A percentile compares a stretch with the other conserved stretches of the same genome.
These are phyloP conservation scores for Aspergillus pseudoglaucus DNA, from an alignment of 2,329 filamentous ascomycete species.

Conservation along the genomic window DNA sequence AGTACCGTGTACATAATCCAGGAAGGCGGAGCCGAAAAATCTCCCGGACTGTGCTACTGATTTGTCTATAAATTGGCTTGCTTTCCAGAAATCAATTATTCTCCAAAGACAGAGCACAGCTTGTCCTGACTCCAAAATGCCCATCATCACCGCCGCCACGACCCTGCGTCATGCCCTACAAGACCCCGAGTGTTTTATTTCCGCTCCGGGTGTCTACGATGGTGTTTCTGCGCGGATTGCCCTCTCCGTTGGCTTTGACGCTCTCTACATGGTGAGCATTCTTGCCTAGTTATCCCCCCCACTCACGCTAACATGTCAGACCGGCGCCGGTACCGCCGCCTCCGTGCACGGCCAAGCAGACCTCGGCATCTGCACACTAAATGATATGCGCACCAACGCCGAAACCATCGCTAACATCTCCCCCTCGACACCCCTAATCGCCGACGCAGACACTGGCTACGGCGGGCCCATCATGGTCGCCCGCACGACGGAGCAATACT, in stretches of 20 bases:
- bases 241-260: slow-evolving; percentile 43
- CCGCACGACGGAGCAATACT: slow-evolving; percentile 46
- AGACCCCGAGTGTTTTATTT: slow-evolving; percentile 33
- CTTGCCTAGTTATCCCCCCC: no score
- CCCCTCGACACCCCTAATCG: slow-evolving; percentile 45
- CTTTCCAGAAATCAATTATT: no score
- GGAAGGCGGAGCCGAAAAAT: no score
- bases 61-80: no score
- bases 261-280: slow-evolving; percentile 44
- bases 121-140: slow-evolving; percentile 8
- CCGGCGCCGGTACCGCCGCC: slow-evolving; percentile 46
- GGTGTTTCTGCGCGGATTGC: slow-evolving; percentile 46
- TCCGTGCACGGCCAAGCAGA: slow-evolving; percentile 46
- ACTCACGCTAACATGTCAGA: slow-evolving; percentile 25
- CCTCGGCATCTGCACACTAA: slow-evolving; percentile 45
- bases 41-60: no score
- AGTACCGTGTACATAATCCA: no score
- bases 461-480: slow-evolving; percentile 46
- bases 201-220: slow-evolving; percentile 47
- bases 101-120: no score
- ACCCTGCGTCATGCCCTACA: slow-evolving; percentile 27
- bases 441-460: slow-evolving; percentile 51
- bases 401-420: slow-evolving; percentile 50
- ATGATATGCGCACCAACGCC: slow-evolving; percentile 49
- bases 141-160: slow-evolving; percentile 21